Evolutionary conservation across 495 filamentous ascomycete species (phyloP).

Genomic region (Penicillium angulare): DNA sequence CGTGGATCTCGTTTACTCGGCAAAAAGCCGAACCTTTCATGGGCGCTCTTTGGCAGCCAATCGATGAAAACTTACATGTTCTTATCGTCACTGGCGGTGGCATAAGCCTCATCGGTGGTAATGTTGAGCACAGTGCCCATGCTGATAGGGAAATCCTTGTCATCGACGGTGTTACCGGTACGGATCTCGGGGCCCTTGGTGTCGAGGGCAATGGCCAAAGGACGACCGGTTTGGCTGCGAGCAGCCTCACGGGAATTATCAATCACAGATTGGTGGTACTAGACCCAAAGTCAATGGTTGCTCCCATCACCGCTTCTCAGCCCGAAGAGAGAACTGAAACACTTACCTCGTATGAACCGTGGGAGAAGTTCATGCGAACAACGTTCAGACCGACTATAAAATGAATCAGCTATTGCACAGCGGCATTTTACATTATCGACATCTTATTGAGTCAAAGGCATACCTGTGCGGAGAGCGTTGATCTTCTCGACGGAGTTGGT

Average conservation of each 20-base stretch:
- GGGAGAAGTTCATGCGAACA: slow-evolving; percentile 99
- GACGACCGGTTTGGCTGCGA: slow-evolving; percentile 69
- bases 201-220: slow-evolving; percentile 94
- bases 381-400: slow-evolving; percentile 81
- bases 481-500: slow-evolving; percentile 97
- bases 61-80: slow-evolving; percentile 73
- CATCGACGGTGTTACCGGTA: slow-evolving; percentile 85
- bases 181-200: slow-evolving; percentile 99
- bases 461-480: slow-evolving; percentile 79
- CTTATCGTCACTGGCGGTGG: slow-evolving; percentile 73
- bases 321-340: slow-evolving; percentile 15
- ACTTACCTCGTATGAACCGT: slow-evolving; percentile 83
- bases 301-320: background rate
- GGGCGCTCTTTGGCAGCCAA: background rate
- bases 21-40: too few relatives aligned
- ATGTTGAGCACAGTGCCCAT: slow-evolving; percentile 85
- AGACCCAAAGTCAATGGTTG: slow-evolving; percentile 11
- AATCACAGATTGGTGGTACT: slow-evolving; percentile 94
- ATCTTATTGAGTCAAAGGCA: slow-evolving; percentile 4
- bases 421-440: background rate
- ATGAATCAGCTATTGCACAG: slow-evolving; percentile 12
- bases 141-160: slow-evolving; percentile 83
- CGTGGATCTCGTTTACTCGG: background rate
- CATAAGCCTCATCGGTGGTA: slow-evolving; percentile 96
- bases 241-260: slow-evolving; percentile 89